Evolutionary conservation across 2,329 filamentous ascomycete species (phyloP).

Genomic region (Graphilbum sp.): DNA sequence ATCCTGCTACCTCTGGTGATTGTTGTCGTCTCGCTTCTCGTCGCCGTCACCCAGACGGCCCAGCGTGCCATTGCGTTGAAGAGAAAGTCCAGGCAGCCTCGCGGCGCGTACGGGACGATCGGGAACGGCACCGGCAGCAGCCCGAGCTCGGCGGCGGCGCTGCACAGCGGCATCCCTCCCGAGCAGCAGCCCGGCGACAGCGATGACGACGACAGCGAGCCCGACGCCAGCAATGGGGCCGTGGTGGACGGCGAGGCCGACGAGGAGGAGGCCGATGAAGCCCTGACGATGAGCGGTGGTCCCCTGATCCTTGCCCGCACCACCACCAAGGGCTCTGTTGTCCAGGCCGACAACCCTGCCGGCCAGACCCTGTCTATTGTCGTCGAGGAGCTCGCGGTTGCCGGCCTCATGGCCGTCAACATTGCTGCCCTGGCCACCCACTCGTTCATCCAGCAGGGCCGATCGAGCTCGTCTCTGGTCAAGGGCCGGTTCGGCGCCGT

Average conservation of each 20-base stretch:
- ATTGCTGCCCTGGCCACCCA: slow-evolving; percentile 44
- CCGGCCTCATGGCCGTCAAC: slow-evolving; percentile 56
- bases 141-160: slow-evolving; percentile 11
- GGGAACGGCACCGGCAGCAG: slow-evolving; percentile 2
- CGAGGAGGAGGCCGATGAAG: slow-evolving; percentile 28
- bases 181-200: slow-evolving; percentile 18
- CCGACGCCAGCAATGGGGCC: slow-evolving; percentile 35
- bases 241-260: slow-evolving; percentile 32
- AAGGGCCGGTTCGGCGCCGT: slow-evolving; percentile 36
- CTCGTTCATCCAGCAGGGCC: slow-evolving; percentile 37
- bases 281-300: slow-evolving; percentile 38
- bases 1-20: slow-evolving; percentile 62
- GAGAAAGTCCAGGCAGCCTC: slow-evolving; percentile 14
- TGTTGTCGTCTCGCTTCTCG: slow-evolving; percentile 52
- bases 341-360: slow-evolving; percentile 60
- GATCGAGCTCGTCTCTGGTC: slow-evolving; percentile 23
- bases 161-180: slow-evolving; percentile 36
- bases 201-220: slow-evolving; percentile 30
- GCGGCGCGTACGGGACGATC: slow-evolving; percentile 5
- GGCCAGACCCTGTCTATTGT: slow-evolving; percentile 55
- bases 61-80: slow-evolving; percentile 35
- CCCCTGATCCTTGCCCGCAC: slow-evolving; percentile 42
- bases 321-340: slow-evolving; percentile 43
- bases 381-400: slow-evolving; percentile 59
- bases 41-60: slow-evolving; percentile 43